phyloP scores from a whole-genome alignment of 2,329 filamentous ascomycete genomes.

The Diaporthe citriasiana region DNA sequence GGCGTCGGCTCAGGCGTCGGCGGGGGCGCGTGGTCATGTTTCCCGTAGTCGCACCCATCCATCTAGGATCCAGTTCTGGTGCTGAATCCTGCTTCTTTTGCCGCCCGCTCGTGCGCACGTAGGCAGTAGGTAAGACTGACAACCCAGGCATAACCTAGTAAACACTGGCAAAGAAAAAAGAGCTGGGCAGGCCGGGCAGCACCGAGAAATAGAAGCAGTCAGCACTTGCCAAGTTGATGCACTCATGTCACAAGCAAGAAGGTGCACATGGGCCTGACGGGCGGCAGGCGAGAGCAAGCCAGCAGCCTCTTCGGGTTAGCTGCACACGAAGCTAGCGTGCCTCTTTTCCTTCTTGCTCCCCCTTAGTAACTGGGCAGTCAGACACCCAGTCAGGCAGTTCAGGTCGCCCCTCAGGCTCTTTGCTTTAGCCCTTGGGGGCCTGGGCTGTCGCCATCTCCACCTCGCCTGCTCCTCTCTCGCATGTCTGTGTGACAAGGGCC shows the following conservation, averaged over 20 bases:
- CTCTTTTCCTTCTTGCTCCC: background rate
- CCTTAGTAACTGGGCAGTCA: background rate
- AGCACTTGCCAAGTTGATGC: constrained; percentile 16
- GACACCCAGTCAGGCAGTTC: background rate
- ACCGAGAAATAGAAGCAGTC: constrained; percentile 15
- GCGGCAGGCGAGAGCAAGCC: constrained; percentile 6
- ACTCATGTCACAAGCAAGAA: constrained; percentile 24
- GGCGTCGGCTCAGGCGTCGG: background rate
- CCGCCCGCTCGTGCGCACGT: background rate
- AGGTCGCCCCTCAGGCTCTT: background rate
- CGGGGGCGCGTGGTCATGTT: background rate
- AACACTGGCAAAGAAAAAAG: background rate
- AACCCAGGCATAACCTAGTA: background rate
- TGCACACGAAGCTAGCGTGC: background rate
- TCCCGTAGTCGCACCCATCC: background rate
- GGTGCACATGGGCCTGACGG: background rate
- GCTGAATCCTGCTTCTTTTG: background rate
- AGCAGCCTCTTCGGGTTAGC: constrained; percentile 29
- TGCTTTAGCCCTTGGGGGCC: background rate
- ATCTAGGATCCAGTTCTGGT: background rate
- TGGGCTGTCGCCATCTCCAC: constrained; percentile 17
- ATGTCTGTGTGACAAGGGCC: constrained; percentile 25
- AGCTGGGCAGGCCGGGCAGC: constrained; percentile 25
- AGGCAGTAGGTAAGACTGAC: background rate
- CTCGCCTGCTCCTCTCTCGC: constrained; percentile 1